A percentile compares a stretch with the other conserved stretches of the same genome.
Evolutionary conservation across 2,329 filamentous ascomycete genomes (phyloP).

Genomic region (Ascochyta pisi): DNA sequence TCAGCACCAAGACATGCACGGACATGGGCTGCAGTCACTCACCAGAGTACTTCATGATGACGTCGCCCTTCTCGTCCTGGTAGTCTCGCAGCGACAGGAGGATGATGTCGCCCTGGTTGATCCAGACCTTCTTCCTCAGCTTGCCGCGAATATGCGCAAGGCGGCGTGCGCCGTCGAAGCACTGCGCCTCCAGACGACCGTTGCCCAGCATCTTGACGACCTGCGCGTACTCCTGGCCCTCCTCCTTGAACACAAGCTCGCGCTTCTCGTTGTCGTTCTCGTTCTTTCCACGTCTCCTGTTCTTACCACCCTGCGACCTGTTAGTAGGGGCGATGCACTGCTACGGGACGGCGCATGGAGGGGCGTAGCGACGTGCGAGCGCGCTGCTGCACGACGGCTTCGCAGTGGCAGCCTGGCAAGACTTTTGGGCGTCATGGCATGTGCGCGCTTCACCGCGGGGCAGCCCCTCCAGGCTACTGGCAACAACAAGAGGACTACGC

Average conservation of each 20-base stretch:
- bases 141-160: slow-evolving; percentile 91
- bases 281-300: slow-evolving; percentile 97
- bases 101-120: slow-evolving; percentile 92
- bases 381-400: slow-evolving; percentile 21
- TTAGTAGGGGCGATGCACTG: slow-evolving; percentile 18
- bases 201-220: slow-evolving; percentile 96
- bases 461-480: slow-evolving; percentile 19
- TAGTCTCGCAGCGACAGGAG: slow-evolving; percentile 79
- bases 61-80: slow-evolving; percentile 91
- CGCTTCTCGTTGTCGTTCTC: slow-evolving; percentile 96
- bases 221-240: slow-evolving; percentile 90
- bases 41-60: slow-evolving; percentile 84
- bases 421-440: not conserved
- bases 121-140: slow-evolving; percentile 95
- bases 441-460: slow-evolving; percentile 26
- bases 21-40: slow-evolving; percentile 1
- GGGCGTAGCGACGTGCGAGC: not conserved
- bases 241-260: slow-evolving; percentile 98
- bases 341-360: too few species aligned
- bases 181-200: slow-evolving; percentile 89
- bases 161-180: slow-evolving; percentile 92
- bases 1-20: slow-evolving; percentile 76
- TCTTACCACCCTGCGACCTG: slow-evolving; percentile 83
- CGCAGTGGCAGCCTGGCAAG: not conserved
- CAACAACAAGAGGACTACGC: slow-evolving; percentile 36